Evolutionary conservation across 768 basidiomycete genomes (phyloP), one percentile per base, ranked within the genome.

Genomic region (Amanita jacksonii): DNA sequence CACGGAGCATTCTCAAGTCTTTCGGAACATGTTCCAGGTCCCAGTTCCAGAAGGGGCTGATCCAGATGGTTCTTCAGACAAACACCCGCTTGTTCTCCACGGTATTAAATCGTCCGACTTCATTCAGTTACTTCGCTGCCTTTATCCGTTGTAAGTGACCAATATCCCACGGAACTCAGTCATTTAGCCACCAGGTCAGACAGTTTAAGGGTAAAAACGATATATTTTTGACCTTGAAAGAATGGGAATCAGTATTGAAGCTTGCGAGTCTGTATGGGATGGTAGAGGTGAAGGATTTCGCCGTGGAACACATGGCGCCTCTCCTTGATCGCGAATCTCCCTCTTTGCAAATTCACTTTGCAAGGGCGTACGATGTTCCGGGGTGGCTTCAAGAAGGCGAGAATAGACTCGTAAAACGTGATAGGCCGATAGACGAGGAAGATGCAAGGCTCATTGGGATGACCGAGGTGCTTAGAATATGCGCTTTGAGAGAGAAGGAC

Each of bases 241-340:
- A 58, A 39, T 70, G 69, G 72, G 49, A 62, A 12, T 57, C 63
- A 0, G 58, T 66, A 15, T 51, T 67, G n/a, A 64, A 64, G 48
- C 52, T 71, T 16, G 53, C 69, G 5, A 60, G 52, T 5, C 62
- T 65, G 53, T 71, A 70, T 64, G 52, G 54, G 32, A 66, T 66
- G 39, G 47, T 54, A 15, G 38, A 46, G 10, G 38, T 68, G 23
- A 57, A 64, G 25, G 41, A 49, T 13, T 46, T 54, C 27, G 64
- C 65, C 4, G 53, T 66, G 12, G 12, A 57, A 4, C 44, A 50
- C 1, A 51, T 72, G 18, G 43, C 50, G 24, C 32, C 48, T 2
- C 13, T 43, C 3, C 24, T 49, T 3, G 31, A 28, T 6, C 7
- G 39, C 1, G 45, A 59, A 12, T 49, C 48, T 5, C 49, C 58